Conservation (phyloP, 139 green algal genomes). For the Protoeuglena noctilucae region DNA sequence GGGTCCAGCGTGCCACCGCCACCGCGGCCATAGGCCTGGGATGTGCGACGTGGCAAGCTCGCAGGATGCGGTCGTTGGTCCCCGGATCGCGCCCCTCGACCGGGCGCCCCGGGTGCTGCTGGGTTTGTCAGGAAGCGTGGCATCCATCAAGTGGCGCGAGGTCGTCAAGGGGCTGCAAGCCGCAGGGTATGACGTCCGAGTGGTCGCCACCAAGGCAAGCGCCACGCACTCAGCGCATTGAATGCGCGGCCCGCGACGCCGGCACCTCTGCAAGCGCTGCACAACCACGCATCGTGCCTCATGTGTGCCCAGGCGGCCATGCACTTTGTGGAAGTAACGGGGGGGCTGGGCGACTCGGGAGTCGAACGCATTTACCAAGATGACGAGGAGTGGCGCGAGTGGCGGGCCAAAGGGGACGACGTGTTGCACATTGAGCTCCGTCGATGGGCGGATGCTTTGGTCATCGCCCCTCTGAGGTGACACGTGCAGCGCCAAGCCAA, state of each 20-base stretch:
- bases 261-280: background rate
- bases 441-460: constrained; percentile 71
- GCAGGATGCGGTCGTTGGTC: too few species aligned
- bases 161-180: background rate
- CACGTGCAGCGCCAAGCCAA: too few species aligned
- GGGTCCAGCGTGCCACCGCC: too few species aligned
- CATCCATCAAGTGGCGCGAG: background rate
- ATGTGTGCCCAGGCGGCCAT: background rate
- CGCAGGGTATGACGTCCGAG: background rate
- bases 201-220: background rate
- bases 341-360: background rate
- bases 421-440: constrained; percentile 91
- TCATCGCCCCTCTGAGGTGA: constrained; percentile 86
- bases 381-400: background rate
- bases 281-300: background rate
- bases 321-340: background rate
- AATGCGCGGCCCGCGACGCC: background rate
- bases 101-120: background rate
- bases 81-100: too few species aligned
- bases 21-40: too few species aligned
- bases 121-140: background rate
- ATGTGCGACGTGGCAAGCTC: too few species aligned
- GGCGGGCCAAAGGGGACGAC: constrained; percentile 31
- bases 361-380: constrained; percentile 20
- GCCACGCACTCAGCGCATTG: too few species aligned